Conservation (phyloP, 805 yeast species). For the Nakazawaea molendinolei region DNA sequence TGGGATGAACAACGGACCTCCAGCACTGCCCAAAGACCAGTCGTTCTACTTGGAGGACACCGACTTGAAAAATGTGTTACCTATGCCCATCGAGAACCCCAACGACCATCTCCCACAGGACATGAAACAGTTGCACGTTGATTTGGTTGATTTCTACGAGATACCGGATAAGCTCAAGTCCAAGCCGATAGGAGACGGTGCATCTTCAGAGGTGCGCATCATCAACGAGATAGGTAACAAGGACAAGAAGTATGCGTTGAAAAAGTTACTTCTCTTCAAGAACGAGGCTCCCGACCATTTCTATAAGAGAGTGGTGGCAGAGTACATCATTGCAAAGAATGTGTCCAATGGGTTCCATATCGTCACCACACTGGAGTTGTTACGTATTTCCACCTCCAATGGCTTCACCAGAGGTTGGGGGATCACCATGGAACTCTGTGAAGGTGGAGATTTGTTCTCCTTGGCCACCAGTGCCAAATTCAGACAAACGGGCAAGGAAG, state of each 20-base stretch:
- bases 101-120: slow-evolving; percentile 54
- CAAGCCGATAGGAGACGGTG: slow-evolving; percentile 63
- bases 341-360: slow-evolving; percentile 54
- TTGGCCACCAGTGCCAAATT: slow-evolving; percentile 52
- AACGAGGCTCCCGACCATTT: slow-evolving; percentile 61
- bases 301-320: slow-evolving; percentile 57
- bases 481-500: slow-evolving; percentile 43
- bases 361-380: slow-evolving; percentile 45
- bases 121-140: slow-evolving; percentile 39
- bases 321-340: slow-evolving; percentile 53
- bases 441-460: slow-evolving; percentile 55
- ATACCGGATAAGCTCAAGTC: slow-evolving; percentile 33
- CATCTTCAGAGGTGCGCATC: slow-evolving; percentile 59
- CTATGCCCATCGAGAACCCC: slow-evolving; percentile 61
- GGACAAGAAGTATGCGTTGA: slow-evolving; percentile 52
- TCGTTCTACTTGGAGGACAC: slow-evolving; percentile 21
- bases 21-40: slow-evolving; percentile 25
- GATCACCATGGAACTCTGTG: slow-evolving; percentile 57
- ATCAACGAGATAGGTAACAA: slow-evolving; percentile 27
- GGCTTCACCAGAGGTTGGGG: slow-evolving; percentile 69
- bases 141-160: slow-evolving; percentile 50
- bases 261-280: slow-evolving; percentile 52
- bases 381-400: slow-evolving; percentile 51
- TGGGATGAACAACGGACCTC: slow-evolving; percentile 37
- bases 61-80: slow-evolving; percentile 42